Percentiles rank a stretch among this genome's conserved stretches.
Evolutionary conservation across 768 basidiomycete genomes (phyloP).

Genomic region (Tephrocybe sp.): DNA sequence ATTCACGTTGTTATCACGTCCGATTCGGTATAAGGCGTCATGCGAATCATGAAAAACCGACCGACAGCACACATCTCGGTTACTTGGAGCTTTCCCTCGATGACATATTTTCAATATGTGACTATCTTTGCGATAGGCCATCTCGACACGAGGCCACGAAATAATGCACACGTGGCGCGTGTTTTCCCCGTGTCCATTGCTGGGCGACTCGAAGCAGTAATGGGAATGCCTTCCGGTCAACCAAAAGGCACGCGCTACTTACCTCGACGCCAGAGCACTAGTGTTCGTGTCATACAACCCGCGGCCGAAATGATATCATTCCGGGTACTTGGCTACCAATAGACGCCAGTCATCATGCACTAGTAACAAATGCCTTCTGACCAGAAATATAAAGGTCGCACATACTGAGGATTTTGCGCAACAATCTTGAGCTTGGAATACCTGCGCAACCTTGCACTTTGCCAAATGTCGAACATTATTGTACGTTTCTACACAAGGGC

Average conservation of each 20-base stretch:
- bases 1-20: too few species aligned
- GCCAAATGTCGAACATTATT: neutral
- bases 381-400: neutral
- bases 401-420: neutral
- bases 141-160: too few species aligned
- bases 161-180: constrained; percentile 3
- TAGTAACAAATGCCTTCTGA: neutral
- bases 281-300: neutral
- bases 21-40: too few species aligned
- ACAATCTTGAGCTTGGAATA: neutral
- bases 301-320: neutral
- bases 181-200: neutral
- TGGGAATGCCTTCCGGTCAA: neutral
- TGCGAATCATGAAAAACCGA: too few species aligned
- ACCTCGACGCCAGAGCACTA: neutral
- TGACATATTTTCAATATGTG: too few species aligned
- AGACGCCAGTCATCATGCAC: neutral
- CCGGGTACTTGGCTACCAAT: neutral
- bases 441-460: neutral
- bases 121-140: too few species aligned
- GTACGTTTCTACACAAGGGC: neutral
- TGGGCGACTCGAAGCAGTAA: neutral
- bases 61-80: too few species aligned
- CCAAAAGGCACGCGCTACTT: neutral
- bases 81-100: too few species aligned